Evolutionary conservation across 1,139 yeast species (phyloP), one percentile per base, ranked within the genome.

Genomic region (Candida tetrigidarum): DNA sequence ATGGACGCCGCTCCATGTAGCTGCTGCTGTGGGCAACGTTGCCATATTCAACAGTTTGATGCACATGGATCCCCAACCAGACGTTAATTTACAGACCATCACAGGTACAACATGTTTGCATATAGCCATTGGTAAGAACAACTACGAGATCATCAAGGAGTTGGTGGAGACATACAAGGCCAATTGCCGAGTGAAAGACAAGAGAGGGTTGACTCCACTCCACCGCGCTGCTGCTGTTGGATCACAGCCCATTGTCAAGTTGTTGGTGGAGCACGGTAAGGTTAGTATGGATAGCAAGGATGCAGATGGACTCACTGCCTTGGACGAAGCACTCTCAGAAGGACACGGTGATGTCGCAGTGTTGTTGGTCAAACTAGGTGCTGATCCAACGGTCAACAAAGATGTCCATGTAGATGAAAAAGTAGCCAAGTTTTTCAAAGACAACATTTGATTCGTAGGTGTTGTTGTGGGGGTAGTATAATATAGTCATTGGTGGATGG

Each of bases 291-390:
- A 90, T 57, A 74, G 83, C 4, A 76, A 79, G 35, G 98, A 92
- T 59, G 55, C 57, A 15, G 75, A 78, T 42, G 96, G 96, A 0
- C 89, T 95, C 92, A 87, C 96, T 0, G 83, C 96, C 0, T 63
- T 92, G 53, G 96, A 90, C 62, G 96, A 90, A 63, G 97, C 98
- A 0, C 67, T 87, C 44, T 93, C 97, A 0, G 99, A 92, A 62
- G 97, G 97, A 0, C 85, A 86, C 57, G 91, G 85, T 2, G 96
- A 88, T 47, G 80, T 82, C 9, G 96, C 87, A 0, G 74, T 81
- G 2, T 57, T 70, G 34, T 66, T 92, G 41, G 80, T 84, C 5
- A 72, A 75, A 37, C 68, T 74, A 19, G 93, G 93, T 0, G 96
- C 96, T 0, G 90, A 86, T 54, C 68, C 72, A 2, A 60, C 63